phyloP scores from a whole-genome alignment of 139 green algal species.

The Haematococcus lacustris region DNA sequence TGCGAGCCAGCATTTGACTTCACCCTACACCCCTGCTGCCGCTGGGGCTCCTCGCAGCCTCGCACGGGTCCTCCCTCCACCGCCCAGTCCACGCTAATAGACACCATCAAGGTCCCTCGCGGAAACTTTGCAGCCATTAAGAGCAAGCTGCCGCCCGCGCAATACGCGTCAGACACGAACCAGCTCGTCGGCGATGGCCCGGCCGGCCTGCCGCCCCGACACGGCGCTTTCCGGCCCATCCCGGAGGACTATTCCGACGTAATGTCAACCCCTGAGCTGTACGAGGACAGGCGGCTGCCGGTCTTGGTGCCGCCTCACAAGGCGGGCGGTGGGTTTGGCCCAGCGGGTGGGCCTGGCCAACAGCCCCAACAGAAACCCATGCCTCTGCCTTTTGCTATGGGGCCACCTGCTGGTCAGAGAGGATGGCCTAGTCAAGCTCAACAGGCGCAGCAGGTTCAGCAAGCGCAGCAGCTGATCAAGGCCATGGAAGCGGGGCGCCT shows the following conservation, averaged over 20 bases:
- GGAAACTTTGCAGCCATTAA: conserved; percentile 38
- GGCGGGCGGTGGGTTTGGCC: background rate
- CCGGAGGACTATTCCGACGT: too few relatives aligned
- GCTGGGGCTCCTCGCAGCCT: too few relatives aligned
- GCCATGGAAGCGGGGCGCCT: too few relatives aligned
- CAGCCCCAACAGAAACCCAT: background rate
- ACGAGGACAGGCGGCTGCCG: background rate
- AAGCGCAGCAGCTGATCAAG: too few relatives aligned
- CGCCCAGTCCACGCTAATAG: conserved; percentile 21
- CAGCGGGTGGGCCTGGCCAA: background rate
- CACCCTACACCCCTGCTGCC: too few relatives aligned
- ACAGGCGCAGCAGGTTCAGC: too few relatives aligned
- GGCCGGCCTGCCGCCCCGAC: background rate
- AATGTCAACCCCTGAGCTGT: background rate
- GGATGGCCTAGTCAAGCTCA: too few relatives aligned
- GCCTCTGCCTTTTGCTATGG: too few relatives aligned
- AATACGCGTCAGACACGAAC: conserved; percentile 28
- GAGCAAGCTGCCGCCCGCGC: conserved; percentile 32
- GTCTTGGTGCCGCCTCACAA: background rate
- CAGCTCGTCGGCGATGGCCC: too few relatives aligned
- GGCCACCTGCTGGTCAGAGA: too few relatives aligned
- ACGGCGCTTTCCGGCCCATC: background rate
- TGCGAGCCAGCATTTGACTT: too few relatives aligned
- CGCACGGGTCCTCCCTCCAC: conserved; percentile 12
- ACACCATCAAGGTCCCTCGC: conserved; percentile 49